Conservation (phyloP, 164 flowering plant genomes). For the Akebia trifoliata region DNA sequence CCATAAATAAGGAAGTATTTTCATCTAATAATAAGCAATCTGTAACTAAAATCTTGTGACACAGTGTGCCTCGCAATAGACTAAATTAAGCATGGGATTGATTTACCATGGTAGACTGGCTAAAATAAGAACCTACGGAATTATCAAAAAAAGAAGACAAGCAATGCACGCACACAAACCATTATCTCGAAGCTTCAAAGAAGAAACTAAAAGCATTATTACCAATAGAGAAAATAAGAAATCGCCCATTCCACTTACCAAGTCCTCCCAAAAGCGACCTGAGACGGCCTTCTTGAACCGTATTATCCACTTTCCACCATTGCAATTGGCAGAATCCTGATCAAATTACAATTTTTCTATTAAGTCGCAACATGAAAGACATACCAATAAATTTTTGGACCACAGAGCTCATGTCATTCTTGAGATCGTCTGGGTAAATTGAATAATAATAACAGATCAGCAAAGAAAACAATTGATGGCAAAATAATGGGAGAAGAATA, state of each 20-base stretch:
- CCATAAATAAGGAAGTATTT: background rate
- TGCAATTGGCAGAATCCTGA: conserved; percentile 77
- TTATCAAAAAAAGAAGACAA: background rate
- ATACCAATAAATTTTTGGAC: background rate
- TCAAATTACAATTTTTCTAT: conserved; percentile 11
- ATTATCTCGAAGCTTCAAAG: background rate
- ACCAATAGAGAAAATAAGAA: background rate
- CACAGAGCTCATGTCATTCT: background rate
- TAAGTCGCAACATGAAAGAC: background rate
- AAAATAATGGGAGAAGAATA: background rate
- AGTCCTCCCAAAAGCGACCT: conserved; percentile 96
- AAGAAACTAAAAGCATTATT: background rate
- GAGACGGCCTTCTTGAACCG: conserved; percentile 82
- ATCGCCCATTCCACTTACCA: conserved; percentile 39
- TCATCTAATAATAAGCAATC: background rate
- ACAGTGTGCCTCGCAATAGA: background rate
- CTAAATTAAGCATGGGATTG: background rate
- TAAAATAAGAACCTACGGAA: background rate
- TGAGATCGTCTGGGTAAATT: background rate
- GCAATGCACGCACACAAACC: no score
- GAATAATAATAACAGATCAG: background rate
- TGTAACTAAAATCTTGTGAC: background rate
- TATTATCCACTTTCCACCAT: conserved; percentile 96
- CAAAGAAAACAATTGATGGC: background rate
- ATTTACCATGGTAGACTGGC: background rate